phyloP scores from a whole-genome alignment of 2,329 filamentous ascomycete genomes.

The Colletotrichum tamarilloi region DNA sequence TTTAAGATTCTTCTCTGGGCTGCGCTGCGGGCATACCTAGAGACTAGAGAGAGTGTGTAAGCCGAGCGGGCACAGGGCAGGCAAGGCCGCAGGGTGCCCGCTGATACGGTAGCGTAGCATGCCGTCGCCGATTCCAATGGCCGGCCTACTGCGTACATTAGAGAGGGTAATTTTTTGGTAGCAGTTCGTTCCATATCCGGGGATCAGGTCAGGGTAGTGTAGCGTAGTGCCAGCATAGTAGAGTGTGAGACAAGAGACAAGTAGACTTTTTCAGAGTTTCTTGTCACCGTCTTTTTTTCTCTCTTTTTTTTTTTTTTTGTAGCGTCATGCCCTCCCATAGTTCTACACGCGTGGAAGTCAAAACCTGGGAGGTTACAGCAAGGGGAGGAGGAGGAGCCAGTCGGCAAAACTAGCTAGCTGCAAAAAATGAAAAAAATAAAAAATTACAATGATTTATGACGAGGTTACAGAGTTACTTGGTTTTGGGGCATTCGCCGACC shows the following conservation, averaged over 20 bases:
- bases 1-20: not conserved
- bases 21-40: not conserved
- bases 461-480: too few species aligned
- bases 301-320: not conserved
- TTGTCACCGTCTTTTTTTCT: not conserved
- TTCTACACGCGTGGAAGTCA: not conserved
- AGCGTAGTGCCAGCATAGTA: too few species aligned
- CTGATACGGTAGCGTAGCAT: too few species aligned
- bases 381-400: too few species aligned
- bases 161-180: not conserved
- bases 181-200: not conserved
- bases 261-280: not conserved
- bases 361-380: not conserved
- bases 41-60: not conserved
- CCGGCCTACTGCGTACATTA: too few species aligned
- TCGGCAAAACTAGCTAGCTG: not conserved
- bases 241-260: not conserved
- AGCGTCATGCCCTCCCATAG: not conserved
- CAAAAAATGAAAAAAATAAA: too few species aligned
- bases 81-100: not conserved
- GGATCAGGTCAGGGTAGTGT: not conserved
- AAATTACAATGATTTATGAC: too few species aligned
- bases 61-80: not conserved
- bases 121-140: not conserved
- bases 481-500: too few species aligned